Base-by-base conservation (phyloP, 768 basidiomycete genomes). In the Tulasnella sp. region DNA sequence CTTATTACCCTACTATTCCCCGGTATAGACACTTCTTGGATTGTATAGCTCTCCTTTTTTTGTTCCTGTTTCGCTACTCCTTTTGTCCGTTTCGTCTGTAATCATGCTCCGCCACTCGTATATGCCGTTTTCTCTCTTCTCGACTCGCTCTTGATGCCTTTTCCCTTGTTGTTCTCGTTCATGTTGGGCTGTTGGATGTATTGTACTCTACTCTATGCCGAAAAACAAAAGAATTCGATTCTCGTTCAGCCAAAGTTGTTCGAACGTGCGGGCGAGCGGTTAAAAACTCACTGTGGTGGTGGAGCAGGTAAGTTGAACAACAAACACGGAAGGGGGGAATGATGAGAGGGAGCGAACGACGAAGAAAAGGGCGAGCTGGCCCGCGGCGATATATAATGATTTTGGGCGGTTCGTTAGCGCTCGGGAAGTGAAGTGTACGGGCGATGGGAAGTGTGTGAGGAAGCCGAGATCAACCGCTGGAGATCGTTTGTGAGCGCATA, bases 1-100 rank as follows among this genome's bases (percentile, higher is more conserved):
- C 61, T 67, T 67, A 67, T 67, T 67, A 67, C 29, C 61, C 61
- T 67, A 67, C 61, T 67, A 67, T 67, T 67, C 61, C 29, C 61
- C 61, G 7, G 29, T 35, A 67, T 67, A 67, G 61, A 67, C 61
- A 67, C 13, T 67, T 67, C 51, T 67, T 35, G 61, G 44, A 13
- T 35, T 67, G 61, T 67, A 67, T 67, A 67, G 26, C 61, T 67
- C 61, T 26, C 29, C 32, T 29, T 67, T 67, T 67, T 67, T 67
- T 67, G n/a, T 15, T 67, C 26, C 26, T 35, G 61, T 67, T 29
- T 51, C 51, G 51, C 23, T 51, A 51, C 51, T 67, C 61, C 61
- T 67, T 35, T 35, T 26, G 61, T 67, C 13, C 40, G 32, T 13
- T 67, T 35, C 61, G 11, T 29, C 29, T 67, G 61, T 67, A 67